Conservation (phyloP, 345 rosid genomes). For the Rhodamnia argentea region DNA sequence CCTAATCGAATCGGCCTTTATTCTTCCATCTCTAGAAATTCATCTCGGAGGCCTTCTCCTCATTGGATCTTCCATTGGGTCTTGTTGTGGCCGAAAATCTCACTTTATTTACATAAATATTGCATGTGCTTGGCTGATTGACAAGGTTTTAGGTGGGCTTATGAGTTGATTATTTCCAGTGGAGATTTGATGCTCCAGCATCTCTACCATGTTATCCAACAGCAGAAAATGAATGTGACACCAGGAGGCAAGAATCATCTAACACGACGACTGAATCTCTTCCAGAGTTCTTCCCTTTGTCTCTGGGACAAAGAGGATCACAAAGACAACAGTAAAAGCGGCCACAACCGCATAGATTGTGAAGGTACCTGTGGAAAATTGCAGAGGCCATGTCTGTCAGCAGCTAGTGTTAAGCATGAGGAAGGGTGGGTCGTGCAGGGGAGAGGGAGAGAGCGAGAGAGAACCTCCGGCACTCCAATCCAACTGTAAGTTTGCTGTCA, state of each 20-base stretch:
- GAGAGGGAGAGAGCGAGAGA: not conserved
- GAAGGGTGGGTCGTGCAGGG: not conserved
- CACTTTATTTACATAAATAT: not conserved
- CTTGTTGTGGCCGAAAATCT: not conserved
- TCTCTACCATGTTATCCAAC: not conserved
- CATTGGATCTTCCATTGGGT: not conserved
- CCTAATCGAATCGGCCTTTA: no score
- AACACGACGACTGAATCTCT: constrained; percentile 62
- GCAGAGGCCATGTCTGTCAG: not conserved
- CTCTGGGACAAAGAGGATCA: constrained; percentile 47
- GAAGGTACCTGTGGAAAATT: constrained; percentile 40
- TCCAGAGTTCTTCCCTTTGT: constrained; percentile 66
- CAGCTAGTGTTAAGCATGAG: not conserved
- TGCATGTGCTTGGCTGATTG: not conserved
- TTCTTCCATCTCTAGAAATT: not conserved
- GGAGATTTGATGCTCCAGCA: not conserved
- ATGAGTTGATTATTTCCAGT: not conserved
- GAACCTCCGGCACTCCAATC: constrained; percentile 37
- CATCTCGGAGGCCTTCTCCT: not conserved
- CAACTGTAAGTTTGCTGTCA: constrained; percentile 38
- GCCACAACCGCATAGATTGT: constrained; percentile 30
- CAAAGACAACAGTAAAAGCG: constrained; percentile 33
- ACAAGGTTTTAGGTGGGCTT: not conserved
- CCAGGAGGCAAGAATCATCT: constrained; percentile 11
- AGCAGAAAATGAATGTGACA: not conserved